These are phyloP conservation scores for Fusarium brevicatenulatum DNA, from an alignment of 2,329 filamentous ascomycete species.

Conservation along the genomic window DNA sequence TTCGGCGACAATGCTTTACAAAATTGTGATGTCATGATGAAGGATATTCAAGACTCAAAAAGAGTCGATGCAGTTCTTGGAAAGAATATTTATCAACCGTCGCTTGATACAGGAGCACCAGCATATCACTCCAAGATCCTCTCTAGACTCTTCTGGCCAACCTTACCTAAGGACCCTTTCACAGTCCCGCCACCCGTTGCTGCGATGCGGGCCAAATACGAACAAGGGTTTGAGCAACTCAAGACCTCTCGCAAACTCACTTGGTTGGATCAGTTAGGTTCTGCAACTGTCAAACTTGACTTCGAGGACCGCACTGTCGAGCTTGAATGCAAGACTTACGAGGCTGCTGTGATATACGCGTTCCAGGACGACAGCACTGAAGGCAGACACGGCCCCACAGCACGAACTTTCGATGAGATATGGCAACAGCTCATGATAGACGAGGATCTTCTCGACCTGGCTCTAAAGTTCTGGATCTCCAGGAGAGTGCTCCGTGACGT, in stretches of 20 bases:
- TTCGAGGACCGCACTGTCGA: slow-evolving; percentile 81
- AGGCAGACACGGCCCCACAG: slow-evolving; percentile 48
- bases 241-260: slow-evolving; percentile 87
- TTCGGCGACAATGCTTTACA: slow-evolving; percentile 89
- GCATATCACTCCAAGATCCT: slow-evolving; percentile 84
- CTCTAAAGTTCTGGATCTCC: slow-evolving; percentile 76
- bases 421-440: slow-evolving; percentile 75
- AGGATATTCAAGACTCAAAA: slow-evolving; percentile 86
- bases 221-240: slow-evolving; percentile 78
- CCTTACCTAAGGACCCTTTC: slow-evolving; percentile 76
- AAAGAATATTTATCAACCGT: slow-evolving; percentile 48
- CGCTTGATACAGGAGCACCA: slow-evolving; percentile 30
- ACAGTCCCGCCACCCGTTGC: slow-evolving; percentile 67
- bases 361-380: slow-evolving; percentile 68
- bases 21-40: slow-evolving; percentile 96
- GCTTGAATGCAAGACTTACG: slow-evolving; percentile 81
- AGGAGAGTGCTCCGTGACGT: slow-evolving; percentile 72
- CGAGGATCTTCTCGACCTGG: slow-evolving; percentile 73
- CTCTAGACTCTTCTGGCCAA: slow-evolving; percentile 93
- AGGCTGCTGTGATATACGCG: slow-evolving; percentile 87
- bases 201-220: slow-evolving; percentile 75
- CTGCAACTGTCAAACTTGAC: slow-evolving; percentile 82
- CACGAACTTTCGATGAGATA: slow-evolving; percentile 63
- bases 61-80: slow-evolving; percentile 76
- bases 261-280: slow-evolving; percentile 86